These are phyloP conservation scores for Penicillium oxalicum DNA, from an alignment of 2,329 filamentous ascomycete genomes.

Conservation along the genomic window DNA sequence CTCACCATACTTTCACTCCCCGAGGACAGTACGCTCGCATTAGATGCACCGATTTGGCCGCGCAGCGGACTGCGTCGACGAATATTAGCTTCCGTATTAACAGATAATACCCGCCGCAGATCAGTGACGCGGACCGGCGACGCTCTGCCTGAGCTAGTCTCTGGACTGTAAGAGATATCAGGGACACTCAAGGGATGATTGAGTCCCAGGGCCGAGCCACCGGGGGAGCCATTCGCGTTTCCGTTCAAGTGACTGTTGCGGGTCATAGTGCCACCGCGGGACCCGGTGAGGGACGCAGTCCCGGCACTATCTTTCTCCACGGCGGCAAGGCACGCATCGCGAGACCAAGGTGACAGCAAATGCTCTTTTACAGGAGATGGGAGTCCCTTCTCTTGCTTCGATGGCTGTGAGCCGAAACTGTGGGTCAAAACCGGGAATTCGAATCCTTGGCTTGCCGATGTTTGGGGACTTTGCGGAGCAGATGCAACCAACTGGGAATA, in stretches of 20 bases:
- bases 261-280: slow-evolving; percentile 54
- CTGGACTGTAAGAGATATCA: slow-evolving; percentile 30
- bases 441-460: slow-evolving; percentile 61
- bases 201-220: slow-evolving; percentile 25
- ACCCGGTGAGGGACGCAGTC: slow-evolving; percentile 69
- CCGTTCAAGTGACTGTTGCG: slow-evolving; percentile 28
- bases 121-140: slow-evolving; percentile 46
- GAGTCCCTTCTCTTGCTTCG: slow-evolving; percentile 49
- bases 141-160: slow-evolving; percentile 36
- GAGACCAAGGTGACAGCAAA: slow-evolving; percentile 74
- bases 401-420: slow-evolving; percentile 31
- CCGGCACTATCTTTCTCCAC: slow-evolving; percentile 63
- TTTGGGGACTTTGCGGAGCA: slow-evolving; percentile 63
- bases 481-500: slow-evolving; percentile 60
- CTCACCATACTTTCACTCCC: slow-evolving; percentile 45
- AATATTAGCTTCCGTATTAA: slow-evolving; percentile 30
- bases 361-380: slow-evolving; percentile 64
- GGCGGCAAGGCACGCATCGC: slow-evolving; percentile 63
- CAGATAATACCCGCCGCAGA: slow-evolving; percentile 43
- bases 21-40: slow-evolving; percentile 32
- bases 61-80: slow-evolving; percentile 41
- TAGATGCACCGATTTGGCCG: slow-evolving; percentile 31
- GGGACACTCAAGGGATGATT: slow-evolving; percentile 34
- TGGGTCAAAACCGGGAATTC: slow-evolving; percentile 56
- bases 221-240: slow-evolving; percentile 27